Conservation (phyloP, 1,284 basidiomycete genomes). For the Kwoniella shivajii region DNA sequence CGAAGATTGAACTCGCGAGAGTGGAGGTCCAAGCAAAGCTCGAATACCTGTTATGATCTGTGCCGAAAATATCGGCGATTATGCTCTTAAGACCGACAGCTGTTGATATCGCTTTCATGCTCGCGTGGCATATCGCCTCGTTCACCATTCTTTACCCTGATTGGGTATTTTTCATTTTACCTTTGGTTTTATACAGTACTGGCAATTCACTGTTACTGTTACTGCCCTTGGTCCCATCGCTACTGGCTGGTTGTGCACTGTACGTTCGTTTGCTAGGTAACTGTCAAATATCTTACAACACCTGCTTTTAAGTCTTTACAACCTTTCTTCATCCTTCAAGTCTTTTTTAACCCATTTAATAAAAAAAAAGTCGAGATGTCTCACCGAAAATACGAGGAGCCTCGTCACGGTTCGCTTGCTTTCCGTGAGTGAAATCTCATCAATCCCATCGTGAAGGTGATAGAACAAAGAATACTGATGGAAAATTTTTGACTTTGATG, state of each 20-base stretch:
- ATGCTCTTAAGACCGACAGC: neutral
- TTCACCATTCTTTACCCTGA: neutral
- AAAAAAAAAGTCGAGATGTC: constrained; percentile 40
- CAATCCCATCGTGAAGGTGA: constrained; percentile 8
- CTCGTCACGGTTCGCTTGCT: constrained; percentile 87
- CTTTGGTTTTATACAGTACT: neutral
- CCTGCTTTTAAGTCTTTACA: neutral
- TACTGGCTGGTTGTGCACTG: neutral
- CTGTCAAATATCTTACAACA: neutral
- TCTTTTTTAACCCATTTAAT: constrained; percentile 7
- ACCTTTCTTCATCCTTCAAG: constrained; percentile 21
- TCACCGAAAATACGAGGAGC: constrained; percentile 81
- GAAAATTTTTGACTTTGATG: neutral
- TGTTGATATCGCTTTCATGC: neutral
- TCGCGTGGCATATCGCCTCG: neutral
- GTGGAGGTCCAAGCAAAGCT: no score
- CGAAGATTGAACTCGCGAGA: no score
- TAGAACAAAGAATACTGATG: constrained; percentile 28
- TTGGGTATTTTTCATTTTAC: neutral
- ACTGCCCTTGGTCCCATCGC: neutral
- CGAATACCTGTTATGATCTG: no score
- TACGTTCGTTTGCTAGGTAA: neutral
- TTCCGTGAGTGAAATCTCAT: constrained; percentile 29
- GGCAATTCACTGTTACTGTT: no score
- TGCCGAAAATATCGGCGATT: no score